A percentile compares a stretch with the other conserved stretches of the same genome.
Conservation (phyloP, 306 rosid genomes). For the Inga leiocalycina region DNA sequence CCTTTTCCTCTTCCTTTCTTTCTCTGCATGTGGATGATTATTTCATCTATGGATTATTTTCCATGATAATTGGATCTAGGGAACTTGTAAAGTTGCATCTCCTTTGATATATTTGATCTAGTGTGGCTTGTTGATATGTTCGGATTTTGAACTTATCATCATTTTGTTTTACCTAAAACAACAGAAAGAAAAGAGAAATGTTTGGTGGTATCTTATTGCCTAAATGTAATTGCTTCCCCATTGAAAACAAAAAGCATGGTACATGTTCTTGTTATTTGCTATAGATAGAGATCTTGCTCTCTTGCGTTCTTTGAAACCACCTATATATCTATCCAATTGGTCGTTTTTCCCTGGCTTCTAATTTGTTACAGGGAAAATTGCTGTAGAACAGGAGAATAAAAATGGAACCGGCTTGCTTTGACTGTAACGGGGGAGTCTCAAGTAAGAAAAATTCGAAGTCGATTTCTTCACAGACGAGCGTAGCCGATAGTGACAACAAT, state of each 20-base stretch:
- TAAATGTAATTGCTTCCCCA: neutral
- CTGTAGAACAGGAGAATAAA: conserved; percentile 44
- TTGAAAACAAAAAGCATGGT: neutral
- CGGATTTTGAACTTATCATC: neutral
- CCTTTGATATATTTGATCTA: neutral
- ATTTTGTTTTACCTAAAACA: neutral
- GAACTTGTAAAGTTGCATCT: neutral
- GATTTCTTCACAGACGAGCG: conserved; percentile 35
- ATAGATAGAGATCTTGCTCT: neutral
- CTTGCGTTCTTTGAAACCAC: neutral
- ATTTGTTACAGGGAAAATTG: conserved; percentile 37
- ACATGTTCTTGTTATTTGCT: neutral
- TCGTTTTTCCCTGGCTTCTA: neutral
- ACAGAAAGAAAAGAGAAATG: neutral
- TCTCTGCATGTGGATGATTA: neutral
- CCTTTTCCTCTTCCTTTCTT: neutral
- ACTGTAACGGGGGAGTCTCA: conserved; percentile 47
- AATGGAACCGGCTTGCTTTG: conserved; percentile 54
- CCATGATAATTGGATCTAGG: neutral
- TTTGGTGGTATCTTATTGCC: neutral
- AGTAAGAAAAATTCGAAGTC: conserved; percentile 58
- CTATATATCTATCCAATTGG: neutral
- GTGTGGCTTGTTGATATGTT: neutral
- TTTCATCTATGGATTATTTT: neutral
- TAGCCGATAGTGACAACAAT: conserved; percentile 40